These are phyloP conservation scores for Saccharomyces hybrid DNA, from an alignment of 1,139 yeast genomes.

Conservation along the genomic window DNA sequence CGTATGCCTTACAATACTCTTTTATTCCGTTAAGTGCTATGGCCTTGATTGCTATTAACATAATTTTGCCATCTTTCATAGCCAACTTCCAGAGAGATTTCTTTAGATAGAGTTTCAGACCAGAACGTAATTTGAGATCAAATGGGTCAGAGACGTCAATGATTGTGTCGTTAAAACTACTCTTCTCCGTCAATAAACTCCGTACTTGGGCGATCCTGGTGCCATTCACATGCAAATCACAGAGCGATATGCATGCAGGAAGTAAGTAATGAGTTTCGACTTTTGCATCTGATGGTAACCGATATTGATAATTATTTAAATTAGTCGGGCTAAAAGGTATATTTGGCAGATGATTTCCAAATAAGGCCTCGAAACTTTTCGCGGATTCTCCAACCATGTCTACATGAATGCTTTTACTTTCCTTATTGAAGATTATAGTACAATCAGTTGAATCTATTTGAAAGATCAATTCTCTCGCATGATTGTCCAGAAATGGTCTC, in stretches of 20 bases:
- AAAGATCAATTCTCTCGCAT: constrained; percentile 45
- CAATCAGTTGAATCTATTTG: constrained; percentile 41
- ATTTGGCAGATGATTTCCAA: constrained; percentile 17
- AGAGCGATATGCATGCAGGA: constrained; percentile 24
- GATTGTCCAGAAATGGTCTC: constrained; percentile 52
- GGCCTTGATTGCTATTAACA: constrained; percentile 25
- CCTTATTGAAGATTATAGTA: constrained; percentile 24
- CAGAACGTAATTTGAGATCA: constrained; percentile 10
- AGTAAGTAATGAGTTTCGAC: constrained; percentile 11
- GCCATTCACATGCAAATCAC: constrained; percentile 21
- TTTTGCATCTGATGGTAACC: constrained; percentile 4
- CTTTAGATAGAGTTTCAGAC: constrained; percentile 20
- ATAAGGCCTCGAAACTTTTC: constrained; percentile 22
- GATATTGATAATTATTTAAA: constrained; percentile 9
- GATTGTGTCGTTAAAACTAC: constrained; percentile 11
- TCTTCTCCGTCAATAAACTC: constrained; percentile 11
- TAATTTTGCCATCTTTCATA: constrained; percentile 15
- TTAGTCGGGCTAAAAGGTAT: constrained; percentile 8
- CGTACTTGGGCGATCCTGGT: constrained; percentile 20
- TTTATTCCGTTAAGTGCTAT: constrained; percentile 20
- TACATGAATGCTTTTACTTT: constrained; percentile 27
- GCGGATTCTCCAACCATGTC: constrained; percentile 29
- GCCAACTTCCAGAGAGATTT: constrained; percentile 30
- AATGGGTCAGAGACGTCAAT: constrained; percentile 11
- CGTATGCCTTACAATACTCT: constrained; percentile 16